Evolutionary conservation across 192 early-diverging fungal species (phyloP).

Genomic region (Coemansia sp.): DNA sequence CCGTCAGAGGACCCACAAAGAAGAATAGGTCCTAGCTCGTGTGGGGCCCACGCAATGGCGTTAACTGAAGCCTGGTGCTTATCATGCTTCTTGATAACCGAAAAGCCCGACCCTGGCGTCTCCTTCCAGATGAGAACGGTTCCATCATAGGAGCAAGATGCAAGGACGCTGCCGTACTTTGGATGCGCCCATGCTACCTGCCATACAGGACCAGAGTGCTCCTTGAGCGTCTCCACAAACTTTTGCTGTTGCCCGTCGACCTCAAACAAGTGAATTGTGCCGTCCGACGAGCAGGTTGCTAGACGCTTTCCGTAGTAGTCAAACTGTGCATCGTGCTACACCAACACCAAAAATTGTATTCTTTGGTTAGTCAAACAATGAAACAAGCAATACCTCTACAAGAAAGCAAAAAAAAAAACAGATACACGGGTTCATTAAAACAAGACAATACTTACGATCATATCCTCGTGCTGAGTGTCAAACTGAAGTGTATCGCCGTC

Average conservation of each 20-base stretch:
- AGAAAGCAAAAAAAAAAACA: neutral
- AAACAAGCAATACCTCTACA: no score
- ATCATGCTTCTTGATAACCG: conserved; percentile 75
- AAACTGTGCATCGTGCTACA: conserved; percentile 74
- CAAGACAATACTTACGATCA: conserved; percentile 46
- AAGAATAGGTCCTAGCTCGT: conserved; percentile 91
- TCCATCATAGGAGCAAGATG: conserved; percentile 96
- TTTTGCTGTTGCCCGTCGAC: conserved; percentile 64
- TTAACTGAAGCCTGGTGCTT: conserved; percentile 94
- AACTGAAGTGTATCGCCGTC: conserved; percentile 51
- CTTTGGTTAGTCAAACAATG: neutral
- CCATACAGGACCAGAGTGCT: conserved; percentile 99
- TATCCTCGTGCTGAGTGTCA: conserved; percentile 58
- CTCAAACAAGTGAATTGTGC: conserved; percentile 91
- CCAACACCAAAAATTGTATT: neutral
- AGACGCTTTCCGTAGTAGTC: conserved; percentile 86
- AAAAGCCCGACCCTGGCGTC: conserved; percentile 60
- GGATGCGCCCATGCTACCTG: conserved; percentile 99
- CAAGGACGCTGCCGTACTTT: conserved; percentile 93
- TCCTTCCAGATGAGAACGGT: conserved; percentile 97
- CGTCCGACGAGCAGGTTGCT: conserved; percentile 98
- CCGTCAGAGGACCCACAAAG: conserved; percentile 95
- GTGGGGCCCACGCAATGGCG: conserved; percentile 94
- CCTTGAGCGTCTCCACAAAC: conserved; percentile 54
- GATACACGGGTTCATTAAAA: no score